Evolutionary conservation across 352 stramenopile genomes (phyloP).

Genomic region (Globisporangium middletonii): DNA sequence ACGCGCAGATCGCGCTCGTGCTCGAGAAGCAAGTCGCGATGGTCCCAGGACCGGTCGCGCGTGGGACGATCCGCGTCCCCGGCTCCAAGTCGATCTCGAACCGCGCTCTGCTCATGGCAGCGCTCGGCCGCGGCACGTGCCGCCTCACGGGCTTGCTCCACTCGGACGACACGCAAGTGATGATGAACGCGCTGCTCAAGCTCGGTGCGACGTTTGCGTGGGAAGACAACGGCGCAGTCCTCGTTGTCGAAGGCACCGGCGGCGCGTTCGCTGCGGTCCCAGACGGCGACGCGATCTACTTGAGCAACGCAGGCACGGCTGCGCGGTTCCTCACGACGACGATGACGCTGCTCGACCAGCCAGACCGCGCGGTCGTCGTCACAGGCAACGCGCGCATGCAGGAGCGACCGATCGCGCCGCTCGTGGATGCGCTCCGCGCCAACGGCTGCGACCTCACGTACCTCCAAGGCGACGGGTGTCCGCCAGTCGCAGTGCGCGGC

Average conservation of each 20-base stretch:
- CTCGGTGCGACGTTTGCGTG: slow-evolving; percentile 83
- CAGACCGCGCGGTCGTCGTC: slow-evolving; percentile 56
- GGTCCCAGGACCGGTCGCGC: slow-evolving; percentile 35
- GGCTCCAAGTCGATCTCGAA: slow-evolving; percentile 99
- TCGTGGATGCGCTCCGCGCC: slow-evolving; percentile 91
- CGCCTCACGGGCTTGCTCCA: slow-evolving; percentile 92
- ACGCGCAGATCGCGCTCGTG: slow-evolving; percentile 70
- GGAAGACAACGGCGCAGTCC: slow-evolving; percentile 66
- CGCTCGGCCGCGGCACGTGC: slow-evolving; percentile 83
- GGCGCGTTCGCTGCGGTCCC: slow-evolving; percentile 45
- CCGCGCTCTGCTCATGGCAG: slow-evolving; percentile 93
- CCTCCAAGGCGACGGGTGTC: slow-evolving; percentile 51
- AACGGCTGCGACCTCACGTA: slow-evolving; percentile 82
- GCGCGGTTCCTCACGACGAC: slow-evolving; percentile 94
- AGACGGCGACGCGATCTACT: slow-evolving; percentile 61
- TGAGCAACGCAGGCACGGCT: slow-evolving; percentile 90
- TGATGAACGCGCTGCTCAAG: slow-evolving; percentile 94
- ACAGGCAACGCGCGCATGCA: slow-evolving; percentile 96
- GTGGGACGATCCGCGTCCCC: slow-evolving; percentile 83
- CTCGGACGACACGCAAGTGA: slow-evolving; percentile 97
- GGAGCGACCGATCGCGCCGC: slow-evolving; percentile 94
- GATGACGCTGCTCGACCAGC: slow-evolving; percentile 54
- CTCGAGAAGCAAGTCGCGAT: slow-evolving; percentile 71
- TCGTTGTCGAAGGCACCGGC: slow-evolving; percentile 74
- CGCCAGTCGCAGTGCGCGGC: slow-evolving; percentile 71